Conservation (phyloP, 352 stramenopile genomes). For the Phytophthora palmivora region DNA sequence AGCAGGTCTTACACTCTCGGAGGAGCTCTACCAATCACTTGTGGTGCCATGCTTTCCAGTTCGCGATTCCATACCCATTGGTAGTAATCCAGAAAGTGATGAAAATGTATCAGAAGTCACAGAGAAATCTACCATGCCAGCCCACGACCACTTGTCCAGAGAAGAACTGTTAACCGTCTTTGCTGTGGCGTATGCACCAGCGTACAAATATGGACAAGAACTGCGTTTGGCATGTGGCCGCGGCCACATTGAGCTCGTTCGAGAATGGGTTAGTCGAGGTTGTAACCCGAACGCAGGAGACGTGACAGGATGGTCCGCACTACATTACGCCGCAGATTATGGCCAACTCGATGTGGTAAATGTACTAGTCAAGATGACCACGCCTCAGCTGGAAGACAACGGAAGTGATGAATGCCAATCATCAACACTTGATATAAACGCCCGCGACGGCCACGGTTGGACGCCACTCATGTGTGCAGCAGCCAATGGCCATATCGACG, state of each 20-base stretch:
- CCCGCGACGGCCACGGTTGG: conserved; percentile 57
- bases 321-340: conserved; percentile 78
- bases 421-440: conserved; percentile 44
- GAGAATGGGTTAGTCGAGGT: conserved; percentile 57
- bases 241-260: conserved; percentile 48
- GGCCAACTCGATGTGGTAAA: conserved; percentile 56
- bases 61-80: conserved; percentile 9
- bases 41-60: conserved; percentile 40
- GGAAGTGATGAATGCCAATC: conserved; percentile 1
- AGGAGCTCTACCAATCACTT: conserved; percentile 52
- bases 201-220: conserved; percentile 77
- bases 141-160: conserved; percentile 12
- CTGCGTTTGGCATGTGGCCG: conserved; percentile 66
- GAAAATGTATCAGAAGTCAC: not conserved
- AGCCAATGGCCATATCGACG: conserved; percentile 54
- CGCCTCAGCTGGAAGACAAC: not conserved
- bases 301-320: conserved; percentile 61
- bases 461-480: conserved; percentile 66
- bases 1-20: conserved; percentile 36
- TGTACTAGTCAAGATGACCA: conserved; percentile 40
- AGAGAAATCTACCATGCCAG: not conserved
- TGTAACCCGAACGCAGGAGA: conserved; percentile 73
- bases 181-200: conserved; percentile 64
- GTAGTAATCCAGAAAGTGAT: not conserved
- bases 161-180: conserved; percentile 66